Base-by-base conservation (phyloP, 108 stramenopile species). In the Aurantiochytrium sp. region DNA sequence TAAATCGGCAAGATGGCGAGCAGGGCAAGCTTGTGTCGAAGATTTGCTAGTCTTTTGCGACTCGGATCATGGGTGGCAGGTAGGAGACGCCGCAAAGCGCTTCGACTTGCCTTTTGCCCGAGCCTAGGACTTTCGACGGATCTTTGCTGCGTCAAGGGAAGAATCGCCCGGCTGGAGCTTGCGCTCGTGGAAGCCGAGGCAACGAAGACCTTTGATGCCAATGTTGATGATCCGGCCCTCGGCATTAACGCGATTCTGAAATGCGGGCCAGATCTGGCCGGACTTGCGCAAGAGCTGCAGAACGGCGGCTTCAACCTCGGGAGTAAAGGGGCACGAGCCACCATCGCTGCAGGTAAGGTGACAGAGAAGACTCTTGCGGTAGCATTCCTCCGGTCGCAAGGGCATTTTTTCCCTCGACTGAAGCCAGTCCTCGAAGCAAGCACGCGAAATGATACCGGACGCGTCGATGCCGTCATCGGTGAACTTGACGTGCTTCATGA, bases 301-400 rank as follows among this genome's bases (percentile, higher is more conserved):
- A 14, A 83, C 49, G 28, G 76, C 76, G 51, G 76, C 51, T 45
- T 83, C 76, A 12, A 83, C 76, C 12, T 83, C 76, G 12, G 45
- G 45, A 2, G 45, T 47, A 23, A 83, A 83, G 2, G 76, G 76
- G 4, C 49, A 47, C n/a, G 76, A 83, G 4, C 76, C 76, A 23
- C 76, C 76, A 4, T 83, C 76, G 76, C 76, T 83, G 76, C 49
- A 47, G n/a, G 76, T 83, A 23, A 47, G 51, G 76, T 83, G 76
- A 12, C 49, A 47, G 25, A 83, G 76, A 53, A 83, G 45, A 35
- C 76, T 53, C 51, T 83, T 83, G 76, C 76, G 76, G 51, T 53
- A 83, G 76, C 76, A 83, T 45, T 83, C 76, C 51, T 83, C 76
- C 10, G 76, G 76, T 43, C 76, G 76, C 10, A 53, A 23, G 10